Percentiles rank a stretch among this genome's conserved stretches.
These are phyloP conservation scores for Thelonectria olida DNA, from an alignment of 2,329 filamentous ascomycete species.

Conservation along the genomic window DNA sequence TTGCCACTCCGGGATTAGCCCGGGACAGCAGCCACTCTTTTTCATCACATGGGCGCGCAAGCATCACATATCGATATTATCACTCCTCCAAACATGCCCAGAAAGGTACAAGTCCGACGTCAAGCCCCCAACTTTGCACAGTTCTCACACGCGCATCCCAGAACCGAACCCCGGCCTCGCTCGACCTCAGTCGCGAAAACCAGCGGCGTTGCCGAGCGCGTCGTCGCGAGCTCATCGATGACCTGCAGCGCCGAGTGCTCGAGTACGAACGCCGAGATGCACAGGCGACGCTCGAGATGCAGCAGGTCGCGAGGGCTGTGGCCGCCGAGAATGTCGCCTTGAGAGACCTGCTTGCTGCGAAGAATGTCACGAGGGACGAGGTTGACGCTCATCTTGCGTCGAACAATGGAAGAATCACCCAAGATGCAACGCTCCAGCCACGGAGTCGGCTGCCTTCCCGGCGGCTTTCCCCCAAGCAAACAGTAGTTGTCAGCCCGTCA, in stretches of 20 bases:
- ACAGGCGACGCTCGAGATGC: slow-evolving; percentile 54
- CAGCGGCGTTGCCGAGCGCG: slow-evolving; percentile 55
- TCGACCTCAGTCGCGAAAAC: slow-evolving; percentile 44
- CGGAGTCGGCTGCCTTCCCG: background rate
- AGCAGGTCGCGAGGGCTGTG: slow-evolving; percentile 52
- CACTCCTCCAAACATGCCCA: background rate
- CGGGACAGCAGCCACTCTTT: too few species aligned
- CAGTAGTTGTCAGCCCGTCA: background rate
- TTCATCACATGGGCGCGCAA: too few species aligned
- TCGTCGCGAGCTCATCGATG: slow-evolving; percentile 49
- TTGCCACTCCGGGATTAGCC: too few species aligned
- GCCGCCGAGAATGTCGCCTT: slow-evolving; percentile 46
- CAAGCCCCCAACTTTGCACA: background rate
- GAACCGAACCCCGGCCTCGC: background rate
- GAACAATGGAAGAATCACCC: background rate
- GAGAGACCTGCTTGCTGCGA: background rate
- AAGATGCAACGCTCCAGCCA: background rate
- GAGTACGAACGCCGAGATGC: slow-evolving; percentile 50
- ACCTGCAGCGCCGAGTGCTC: slow-evolving; percentile 48
- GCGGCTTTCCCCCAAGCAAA: background rate
- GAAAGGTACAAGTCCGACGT: background rate
- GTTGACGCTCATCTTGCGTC: background rate
- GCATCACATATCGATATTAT: too few species aligned
- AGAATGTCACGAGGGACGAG: background rate
- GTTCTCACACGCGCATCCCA: slow-evolving; percentile 14